phyloP scores from a whole-genome alignment of 257 asterid species.

The Nicotiana obtusifolia region DNA sequence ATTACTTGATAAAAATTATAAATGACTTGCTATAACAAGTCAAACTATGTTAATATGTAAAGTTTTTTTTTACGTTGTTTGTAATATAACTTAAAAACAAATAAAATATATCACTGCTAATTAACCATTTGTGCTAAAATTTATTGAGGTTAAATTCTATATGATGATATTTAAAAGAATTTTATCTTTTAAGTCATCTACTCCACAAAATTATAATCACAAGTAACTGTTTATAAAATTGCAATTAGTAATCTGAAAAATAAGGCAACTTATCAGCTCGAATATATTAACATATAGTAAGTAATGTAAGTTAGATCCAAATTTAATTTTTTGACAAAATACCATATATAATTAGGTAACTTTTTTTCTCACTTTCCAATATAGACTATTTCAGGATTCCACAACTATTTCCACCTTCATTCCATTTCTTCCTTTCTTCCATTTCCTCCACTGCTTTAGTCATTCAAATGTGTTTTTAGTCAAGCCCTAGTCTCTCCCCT shows the following conservation, averaged over 20 bases:
- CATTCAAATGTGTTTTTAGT: not conserved
- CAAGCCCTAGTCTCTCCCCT: constrained; percentile 8
- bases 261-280: no score
- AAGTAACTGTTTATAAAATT: not conserved
- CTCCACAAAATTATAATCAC: not conserved
- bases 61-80: no score
- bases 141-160: no score
- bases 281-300: not conserved
- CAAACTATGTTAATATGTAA: no score
- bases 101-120: no score
- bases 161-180: no score
- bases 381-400: not conserved
- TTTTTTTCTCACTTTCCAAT: not conserved
- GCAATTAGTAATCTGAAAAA: not conserved
- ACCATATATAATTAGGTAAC: not conserved
- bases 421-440: not conserved
- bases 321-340: not conserved
- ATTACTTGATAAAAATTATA: no score
- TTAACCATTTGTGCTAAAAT: no score
- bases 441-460: not conserved
- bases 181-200: not conserved
- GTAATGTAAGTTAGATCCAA: not conserved
- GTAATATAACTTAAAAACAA: no score
- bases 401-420: not conserved
- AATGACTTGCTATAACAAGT: no score